Conservation (phyloP, 208 protist genomes). For the Leishmania amazonensis region DNA sequence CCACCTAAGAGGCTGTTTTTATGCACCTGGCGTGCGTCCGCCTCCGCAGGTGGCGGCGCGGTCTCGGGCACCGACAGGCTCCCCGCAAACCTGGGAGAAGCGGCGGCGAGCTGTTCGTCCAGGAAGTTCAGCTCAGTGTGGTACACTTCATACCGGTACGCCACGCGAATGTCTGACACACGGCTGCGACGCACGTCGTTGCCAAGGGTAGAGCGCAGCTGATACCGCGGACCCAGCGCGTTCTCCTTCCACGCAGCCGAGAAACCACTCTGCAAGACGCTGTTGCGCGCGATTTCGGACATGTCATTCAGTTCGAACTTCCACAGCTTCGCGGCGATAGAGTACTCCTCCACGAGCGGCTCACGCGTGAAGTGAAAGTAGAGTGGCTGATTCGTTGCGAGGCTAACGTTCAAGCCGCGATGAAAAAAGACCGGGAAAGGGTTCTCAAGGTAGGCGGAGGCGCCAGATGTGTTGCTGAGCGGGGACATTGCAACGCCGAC, state of each 20-base stretch:
- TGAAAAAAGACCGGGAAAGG: conserved; percentile 97
- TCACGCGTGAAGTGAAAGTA: conserved; percentile 95
- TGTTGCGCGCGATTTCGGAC: conserved; percentile 98
- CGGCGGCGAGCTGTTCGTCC: conserved; percentile 61
- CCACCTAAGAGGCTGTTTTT: neutral
- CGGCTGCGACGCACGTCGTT: conserved; percentile 96
- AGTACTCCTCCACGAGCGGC: conserved; percentile 99
- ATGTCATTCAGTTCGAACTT: conserved; percentile 96
- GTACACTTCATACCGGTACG: conserved; percentile 95
- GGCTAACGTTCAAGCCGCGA: conserved; percentile 96
- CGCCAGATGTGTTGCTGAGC: conserved; percentile 98
- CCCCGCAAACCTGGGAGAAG: neutral
- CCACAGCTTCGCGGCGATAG: conserved; percentile 97
- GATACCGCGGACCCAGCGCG: conserved; percentile 93
- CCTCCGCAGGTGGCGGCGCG: neutral
- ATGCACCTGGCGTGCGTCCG: neutral
- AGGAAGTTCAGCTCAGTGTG: conserved; percentile 91
- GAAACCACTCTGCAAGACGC: conserved; percentile 96
- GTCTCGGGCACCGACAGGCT: neutral
- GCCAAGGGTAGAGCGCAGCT: conserved; percentile 82
- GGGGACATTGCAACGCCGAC: conserved; percentile 98
- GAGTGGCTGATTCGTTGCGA: conserved; percentile 98
- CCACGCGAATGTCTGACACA: conserved; percentile 96
- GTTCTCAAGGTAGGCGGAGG: conserved; percentile 96
- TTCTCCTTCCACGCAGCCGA: conserved; percentile 92